Conservation (phyloP, 805 yeast genomes). For the Danielozyma ontarioensis region DNA sequence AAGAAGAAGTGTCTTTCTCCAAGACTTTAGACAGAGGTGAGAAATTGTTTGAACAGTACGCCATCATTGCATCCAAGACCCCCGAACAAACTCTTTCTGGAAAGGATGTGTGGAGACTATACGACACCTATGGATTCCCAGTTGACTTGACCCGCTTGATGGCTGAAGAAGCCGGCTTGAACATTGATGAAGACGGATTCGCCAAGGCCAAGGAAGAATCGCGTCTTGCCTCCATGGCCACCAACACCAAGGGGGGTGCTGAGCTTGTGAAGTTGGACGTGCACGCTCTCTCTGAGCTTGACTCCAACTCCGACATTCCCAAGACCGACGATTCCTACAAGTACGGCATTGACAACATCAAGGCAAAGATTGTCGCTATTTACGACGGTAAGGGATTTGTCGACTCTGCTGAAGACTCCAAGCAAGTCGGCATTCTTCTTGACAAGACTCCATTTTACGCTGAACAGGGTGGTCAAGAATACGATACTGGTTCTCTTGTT, state of each 20-base stretch:
- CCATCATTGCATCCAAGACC: constrained; percentile 71
- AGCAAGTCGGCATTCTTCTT: constrained; percentile 72
- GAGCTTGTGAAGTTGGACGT: constrained; percentile 79
- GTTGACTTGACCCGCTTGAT: constrained; percentile 94
- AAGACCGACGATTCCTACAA: constrained; percentile 82
- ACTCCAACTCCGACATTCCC: constrained; percentile 51
- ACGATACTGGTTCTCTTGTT: constrained; percentile 88
- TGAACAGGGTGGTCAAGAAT: constrained; percentile 99
- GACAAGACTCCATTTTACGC: constrained; percentile 95
- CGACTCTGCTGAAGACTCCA: constrained; percentile 30
- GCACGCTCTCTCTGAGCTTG: constrained; percentile 75
- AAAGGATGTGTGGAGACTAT: constrained; percentile 95
- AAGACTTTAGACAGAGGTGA: constrained; percentile 98
- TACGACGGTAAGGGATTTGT: constrained; percentile 63
- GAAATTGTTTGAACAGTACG: constrained; percentile 90
- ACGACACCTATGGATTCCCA: constrained; percentile 98
- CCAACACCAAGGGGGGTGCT: constrained; percentile 50
- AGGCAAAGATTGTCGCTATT: constrained; percentile 66
- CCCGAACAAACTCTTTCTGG: constrained; percentile 79
- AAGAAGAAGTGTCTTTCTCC: constrained; percentile 93
- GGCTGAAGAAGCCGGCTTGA: constrained; percentile 97
- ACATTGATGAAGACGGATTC: constrained; percentile 87
- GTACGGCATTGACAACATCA: constrained; percentile 65
- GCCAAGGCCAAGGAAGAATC: constrained; percentile 87
- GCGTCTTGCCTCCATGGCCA: constrained; percentile 92